Percentiles rank a stretch among this genome's conserved stretches.
Conservation (phyloP, 805 yeast species). For the Yamadazyma insecticola region DNA sequence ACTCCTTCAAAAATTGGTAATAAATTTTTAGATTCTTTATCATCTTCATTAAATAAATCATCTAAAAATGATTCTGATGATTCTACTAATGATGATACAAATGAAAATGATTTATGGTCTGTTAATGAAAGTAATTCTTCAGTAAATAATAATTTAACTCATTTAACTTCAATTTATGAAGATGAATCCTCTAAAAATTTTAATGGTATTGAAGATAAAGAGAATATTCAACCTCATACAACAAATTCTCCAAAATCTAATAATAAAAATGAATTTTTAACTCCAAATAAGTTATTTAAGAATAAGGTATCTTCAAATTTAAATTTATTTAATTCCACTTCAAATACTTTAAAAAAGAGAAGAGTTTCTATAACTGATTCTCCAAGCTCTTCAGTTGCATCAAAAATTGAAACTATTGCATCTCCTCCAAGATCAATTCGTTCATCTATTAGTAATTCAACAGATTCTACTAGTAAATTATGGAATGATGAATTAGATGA, state of each 20-base stretch:
- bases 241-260: constrained; percentile 5
- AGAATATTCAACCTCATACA: constrained; percentile 6
- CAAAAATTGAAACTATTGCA: constrained; percentile 25
- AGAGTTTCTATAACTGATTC: constrained; percentile 18
- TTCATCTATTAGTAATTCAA: constrained; percentile 4
- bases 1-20: constrained; percentile 8
- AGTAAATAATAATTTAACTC: not conserved
- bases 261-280: constrained; percentile 17
- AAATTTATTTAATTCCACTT: not conserved
- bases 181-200: constrained; percentile 4
- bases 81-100: constrained; percentile 1
- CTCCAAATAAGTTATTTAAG: constrained; percentile 29
- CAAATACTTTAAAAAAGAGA: constrained; percentile 9
- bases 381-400: constrained; percentile 33
- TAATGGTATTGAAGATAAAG: too few relatives aligned
- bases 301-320: too few relatives aligned
- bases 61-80: not conserved
- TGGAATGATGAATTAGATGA: constrained; percentile 37
- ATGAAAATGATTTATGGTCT: constrained; percentile 1
- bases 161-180: constrained; percentile 3
- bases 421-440: constrained; percentile 12
- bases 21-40: constrained; percentile 15
- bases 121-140: constrained; percentile 1
- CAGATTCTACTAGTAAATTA: constrained; percentile 17
- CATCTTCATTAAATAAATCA: constrained; percentile 1